Conservation (phyloP, 1,284 basidiomycete genomes). For the Ganoderma leucocontextum region DNA sequence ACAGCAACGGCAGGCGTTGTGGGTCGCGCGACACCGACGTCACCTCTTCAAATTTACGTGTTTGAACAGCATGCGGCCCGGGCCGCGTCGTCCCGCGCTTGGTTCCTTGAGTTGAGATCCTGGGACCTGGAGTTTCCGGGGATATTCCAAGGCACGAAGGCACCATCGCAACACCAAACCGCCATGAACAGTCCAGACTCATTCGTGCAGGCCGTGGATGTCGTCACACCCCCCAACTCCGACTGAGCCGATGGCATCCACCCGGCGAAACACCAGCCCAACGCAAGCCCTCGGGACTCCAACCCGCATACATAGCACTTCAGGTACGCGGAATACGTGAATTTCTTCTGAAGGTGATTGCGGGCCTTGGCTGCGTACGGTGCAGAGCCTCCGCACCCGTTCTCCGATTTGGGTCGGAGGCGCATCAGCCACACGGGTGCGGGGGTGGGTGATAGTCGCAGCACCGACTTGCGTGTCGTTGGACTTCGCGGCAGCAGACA, state of each 20-base stretch:
- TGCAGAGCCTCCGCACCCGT: slow-evolving; percentile 8
- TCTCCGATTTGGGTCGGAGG: slow-evolving; percentile 10
- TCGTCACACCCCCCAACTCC: background rate
- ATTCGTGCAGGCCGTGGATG: background rate
- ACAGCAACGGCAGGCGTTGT: background rate
- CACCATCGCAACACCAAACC: slow-evolving; percentile 6
- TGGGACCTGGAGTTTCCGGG: slow-evolving; percentile 1
- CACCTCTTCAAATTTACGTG: slow-evolving; percentile 2
- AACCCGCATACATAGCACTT: slow-evolving; percentile 7
- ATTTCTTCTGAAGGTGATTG: background rate
- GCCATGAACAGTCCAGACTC: background rate
- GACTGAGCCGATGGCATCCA: background rate
- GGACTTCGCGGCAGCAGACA: background rate
- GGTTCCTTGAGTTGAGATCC: slow-evolving; percentile 1
- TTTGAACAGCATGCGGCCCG: slow-evolving; percentile 6
- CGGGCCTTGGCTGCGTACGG: background rate
- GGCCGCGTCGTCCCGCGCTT: background rate
- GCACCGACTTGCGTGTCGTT: slow-evolving; percentile 4
- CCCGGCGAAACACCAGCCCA: background rate
- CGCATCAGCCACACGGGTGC: slow-evolving; percentile 2
- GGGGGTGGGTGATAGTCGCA: background rate
- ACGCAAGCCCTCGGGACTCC: background rate
- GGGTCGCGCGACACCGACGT: background rate
- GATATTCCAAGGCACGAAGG: slow-evolving; percentile 3
- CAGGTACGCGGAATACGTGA: slow-evolving; percentile 7